Percentiles rank a stretch among this genome's conserved stretches.
phyloP scores from a whole-genome alignment of 176 grass and related monocot genomes.

The Cenchrus purpureus region DNA sequence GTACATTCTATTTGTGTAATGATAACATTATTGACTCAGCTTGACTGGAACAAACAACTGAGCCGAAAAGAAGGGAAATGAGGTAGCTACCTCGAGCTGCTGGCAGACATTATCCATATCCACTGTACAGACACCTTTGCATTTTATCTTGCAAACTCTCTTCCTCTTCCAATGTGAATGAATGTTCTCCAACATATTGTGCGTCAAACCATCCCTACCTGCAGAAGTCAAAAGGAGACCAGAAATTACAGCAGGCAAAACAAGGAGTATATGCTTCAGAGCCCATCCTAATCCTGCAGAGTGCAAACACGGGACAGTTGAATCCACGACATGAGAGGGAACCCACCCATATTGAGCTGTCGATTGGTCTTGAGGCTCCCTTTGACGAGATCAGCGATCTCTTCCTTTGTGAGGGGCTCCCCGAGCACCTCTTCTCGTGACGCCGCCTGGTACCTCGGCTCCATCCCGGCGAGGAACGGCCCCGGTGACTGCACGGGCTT shows the following conservation, averaged over 20 bases:
- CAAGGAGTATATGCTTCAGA: background rate
- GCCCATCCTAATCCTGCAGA: background rate
- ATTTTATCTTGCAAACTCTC: constrained; percentile 98
- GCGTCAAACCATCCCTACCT: constrained; percentile 93
- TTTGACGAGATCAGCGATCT: constrained; percentile 65
- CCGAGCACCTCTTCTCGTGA: constrained; percentile 85
- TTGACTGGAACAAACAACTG: constrained; percentile 4
- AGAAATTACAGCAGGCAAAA: background rate
- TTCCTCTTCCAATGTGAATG: constrained; percentile 93
- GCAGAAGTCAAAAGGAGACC: constrained; percentile 27
- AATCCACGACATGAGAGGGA: background rate
- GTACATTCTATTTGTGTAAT: background rate
- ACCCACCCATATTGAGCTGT: constrained; percentile 84
- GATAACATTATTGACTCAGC: background rate
- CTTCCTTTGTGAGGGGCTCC: constrained; percentile 73
- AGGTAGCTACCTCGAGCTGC: constrained; percentile 72
- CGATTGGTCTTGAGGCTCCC: constrained; percentile 66
- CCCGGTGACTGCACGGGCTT: constrained; percentile 84
- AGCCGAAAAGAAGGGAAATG: constrained; percentile 18
- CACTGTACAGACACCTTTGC: constrained; percentile 92
- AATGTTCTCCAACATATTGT: constrained; percentile 97
- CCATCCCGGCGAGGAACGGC: constrained; percentile 73
- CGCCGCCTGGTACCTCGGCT: constrained; percentile 64
- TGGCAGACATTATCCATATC: constrained; percentile 96
- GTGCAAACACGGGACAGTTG: too few species aligned